Evolutionary conservation across 495 filamentous ascomycete genomes (phyloP).

Genomic region (Chaetomium tenue): DNA sequence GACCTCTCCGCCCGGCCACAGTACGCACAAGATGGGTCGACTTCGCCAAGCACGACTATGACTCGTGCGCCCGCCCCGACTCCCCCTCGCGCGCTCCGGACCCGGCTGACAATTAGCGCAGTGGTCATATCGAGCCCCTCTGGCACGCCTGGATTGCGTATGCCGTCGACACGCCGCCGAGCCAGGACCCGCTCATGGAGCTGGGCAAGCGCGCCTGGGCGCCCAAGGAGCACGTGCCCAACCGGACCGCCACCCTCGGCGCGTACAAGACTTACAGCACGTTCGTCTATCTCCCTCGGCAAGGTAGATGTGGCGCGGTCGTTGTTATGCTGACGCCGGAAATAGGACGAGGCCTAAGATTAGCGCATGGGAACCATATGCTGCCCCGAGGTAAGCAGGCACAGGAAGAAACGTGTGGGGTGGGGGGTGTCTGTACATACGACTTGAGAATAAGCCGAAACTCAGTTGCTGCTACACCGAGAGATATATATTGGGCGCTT

Average conservation of each 20-base stretch:
- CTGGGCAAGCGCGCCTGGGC: slow-evolving; percentile 74
- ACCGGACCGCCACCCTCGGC: slow-evolving; percentile 66
- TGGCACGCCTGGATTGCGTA: slow-evolving; percentile 99
- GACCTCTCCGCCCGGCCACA: slow-evolving; percentile 37
- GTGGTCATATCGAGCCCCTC: slow-evolving; percentile 86
- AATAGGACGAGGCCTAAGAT: slow-evolving; percentile 44
- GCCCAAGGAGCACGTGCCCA: slow-evolving; percentile 63
- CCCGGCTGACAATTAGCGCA: slow-evolving; percentile 32
- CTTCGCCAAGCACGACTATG: slow-evolving; percentile 83
- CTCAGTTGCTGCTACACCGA: neutral
- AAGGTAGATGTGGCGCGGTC: neutral
- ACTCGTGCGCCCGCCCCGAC: slow-evolving; percentile 57
- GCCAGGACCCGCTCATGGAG: slow-evolving; percentile 63
- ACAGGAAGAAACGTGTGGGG: neutral
- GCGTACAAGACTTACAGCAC: slow-evolving; percentile 94
- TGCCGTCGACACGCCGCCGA: slow-evolving; percentile 82
- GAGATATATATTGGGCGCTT: neutral
- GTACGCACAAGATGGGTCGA: slow-evolving; percentile 98
- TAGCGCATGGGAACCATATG: slow-evolving; percentile 41
- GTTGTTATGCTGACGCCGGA: neutral
- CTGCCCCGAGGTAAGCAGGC: slow-evolving; percentile 32
- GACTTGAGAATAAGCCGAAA: neutral
- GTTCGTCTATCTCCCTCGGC: slow-evolving; percentile 49
- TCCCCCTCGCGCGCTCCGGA: neutral
- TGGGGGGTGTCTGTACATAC: slow-evolving; percentile 11